These are phyloP conservation scores for Aspergillus homomorphus DNA, from an alignment of 495 filamentous ascomycete genomes.

Conservation along the genomic window DNA sequence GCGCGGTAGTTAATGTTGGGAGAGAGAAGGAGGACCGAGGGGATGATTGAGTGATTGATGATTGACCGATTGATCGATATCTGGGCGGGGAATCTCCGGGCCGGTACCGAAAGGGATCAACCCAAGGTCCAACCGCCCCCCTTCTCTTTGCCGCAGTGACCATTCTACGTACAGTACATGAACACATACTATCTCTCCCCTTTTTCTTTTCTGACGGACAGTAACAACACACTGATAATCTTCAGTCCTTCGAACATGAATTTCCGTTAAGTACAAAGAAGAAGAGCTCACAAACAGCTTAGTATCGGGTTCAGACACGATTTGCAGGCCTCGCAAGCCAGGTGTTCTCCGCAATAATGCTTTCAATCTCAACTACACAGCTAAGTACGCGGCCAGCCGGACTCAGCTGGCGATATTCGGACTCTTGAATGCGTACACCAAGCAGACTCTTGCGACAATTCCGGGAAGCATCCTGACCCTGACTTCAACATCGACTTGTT, in stretches of 20 bases:
- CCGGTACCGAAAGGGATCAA: constrained; percentile 5
- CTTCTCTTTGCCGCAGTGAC: background rate
- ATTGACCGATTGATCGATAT: background rate
- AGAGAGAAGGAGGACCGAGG: constrained; percentile 4
- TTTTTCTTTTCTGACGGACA: too few relatives aligned
- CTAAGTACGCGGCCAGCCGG: background rate
- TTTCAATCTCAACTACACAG: background rate
- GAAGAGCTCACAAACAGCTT: too few relatives aligned
- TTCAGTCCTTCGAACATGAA: too few relatives aligned
- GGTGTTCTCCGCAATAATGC: background rate
- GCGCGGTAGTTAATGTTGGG: background rate
- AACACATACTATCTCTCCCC: too few relatives aligned
- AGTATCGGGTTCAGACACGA: too few relatives aligned
- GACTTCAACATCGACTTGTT: background rate
- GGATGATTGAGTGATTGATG: background rate
- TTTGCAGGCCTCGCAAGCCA: too few relatives aligned
- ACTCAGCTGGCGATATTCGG: background rate
- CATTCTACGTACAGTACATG: too few relatives aligned
- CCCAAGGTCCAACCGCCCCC: background rate
- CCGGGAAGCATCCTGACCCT: too few relatives aligned
- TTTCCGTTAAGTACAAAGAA: too few relatives aligned
- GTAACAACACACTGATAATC: too few relatives aligned
- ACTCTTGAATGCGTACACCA: background rate
- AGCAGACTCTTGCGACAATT: too few relatives aligned
- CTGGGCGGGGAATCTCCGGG: constrained; percentile 1